Evolutionary conservation across 306 rosid species (phyloP).

Genomic region (Cyamopsis tetragonoloba): DNA sequence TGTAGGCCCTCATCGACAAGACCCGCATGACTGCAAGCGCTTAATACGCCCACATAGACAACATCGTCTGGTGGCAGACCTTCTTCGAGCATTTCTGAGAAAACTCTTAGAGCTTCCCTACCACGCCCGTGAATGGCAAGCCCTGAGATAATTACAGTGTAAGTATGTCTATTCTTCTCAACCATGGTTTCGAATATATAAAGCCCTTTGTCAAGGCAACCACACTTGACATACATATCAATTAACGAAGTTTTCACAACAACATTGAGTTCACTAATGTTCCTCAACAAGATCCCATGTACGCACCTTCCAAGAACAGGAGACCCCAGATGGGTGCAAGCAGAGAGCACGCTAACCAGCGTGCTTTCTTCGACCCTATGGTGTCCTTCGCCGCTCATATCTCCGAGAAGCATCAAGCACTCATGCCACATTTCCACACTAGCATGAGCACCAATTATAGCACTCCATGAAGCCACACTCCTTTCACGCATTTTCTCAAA

Average conservation of each 20-base stretch:
- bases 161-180: conserved; percentile 58
- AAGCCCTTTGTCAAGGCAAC: conserved; percentile 61
- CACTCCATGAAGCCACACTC: conserved; percentile 89
- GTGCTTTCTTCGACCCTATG: conserved; percentile 80
- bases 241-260: conserved; percentile 68
- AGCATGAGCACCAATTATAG: conserved; percentile 72
- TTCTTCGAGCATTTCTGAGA: conserved; percentile 58
- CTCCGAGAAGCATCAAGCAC: conserved; percentile 59
- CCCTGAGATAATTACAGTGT: conserved; percentile 74
- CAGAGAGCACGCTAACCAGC: conserved; percentile 64
- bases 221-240: conserved; percentile 84
- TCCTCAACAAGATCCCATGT: conserved; percentile 69
- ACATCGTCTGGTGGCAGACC: conserved; percentile 66
- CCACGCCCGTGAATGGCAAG: conserved; percentile 81
- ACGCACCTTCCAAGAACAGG: conserved; percentile 61
- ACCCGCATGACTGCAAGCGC: conserved; percentile 78
- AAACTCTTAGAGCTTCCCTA: conserved; percentile 59
- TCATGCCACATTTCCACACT: conserved; percentile 62
- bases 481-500: conserved; percentile 51
- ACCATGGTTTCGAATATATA: conserved; percentile 49
- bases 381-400: conserved; percentile 53
- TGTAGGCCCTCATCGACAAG: conserved; percentile 62
- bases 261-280: conserved; percentile 64
- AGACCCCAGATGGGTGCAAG: conserved; percentile 83
- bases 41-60: conserved; percentile 56